Evolutionary conservation across 176 grass and related monocot genomes (phyloP).

Genomic region (Oryza meridionalis): DNA sequence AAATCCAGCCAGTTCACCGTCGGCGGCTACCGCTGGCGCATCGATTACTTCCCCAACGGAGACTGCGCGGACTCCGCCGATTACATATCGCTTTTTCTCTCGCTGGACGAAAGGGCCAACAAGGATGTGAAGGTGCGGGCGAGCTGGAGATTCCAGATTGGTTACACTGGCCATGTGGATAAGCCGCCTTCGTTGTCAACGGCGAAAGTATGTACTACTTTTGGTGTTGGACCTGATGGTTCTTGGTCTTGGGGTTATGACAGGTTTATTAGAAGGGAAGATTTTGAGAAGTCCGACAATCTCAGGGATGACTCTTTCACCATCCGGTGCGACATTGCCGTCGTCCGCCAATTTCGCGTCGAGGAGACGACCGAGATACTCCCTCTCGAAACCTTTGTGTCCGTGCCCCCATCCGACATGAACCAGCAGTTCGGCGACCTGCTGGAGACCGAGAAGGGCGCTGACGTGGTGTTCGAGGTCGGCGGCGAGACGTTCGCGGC

Average conservation of each 20-base stretch:
- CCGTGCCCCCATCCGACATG: no score
- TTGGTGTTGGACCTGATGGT: not conserved
- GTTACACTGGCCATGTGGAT: not conserved
- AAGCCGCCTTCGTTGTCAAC: not conserved
- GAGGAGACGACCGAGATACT: no score
- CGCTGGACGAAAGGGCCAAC: not conserved
- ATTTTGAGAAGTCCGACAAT: not conserved
- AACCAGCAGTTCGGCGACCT: no score
- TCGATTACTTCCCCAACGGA: constrained; percentile 34
- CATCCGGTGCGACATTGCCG: not conserved
- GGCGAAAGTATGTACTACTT: not conserved
- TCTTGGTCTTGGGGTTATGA: not conserved
- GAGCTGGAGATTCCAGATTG: not conserved
- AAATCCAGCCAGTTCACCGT: no score
- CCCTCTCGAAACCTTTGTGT: no score
- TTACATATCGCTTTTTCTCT: constrained; percentile 20
- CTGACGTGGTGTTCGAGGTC: no score
- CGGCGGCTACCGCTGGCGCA: constrained; percentile 5
- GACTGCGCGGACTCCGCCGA: not conserved
- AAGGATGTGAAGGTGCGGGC: not conserved
- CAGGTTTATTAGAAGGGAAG: not conserved
- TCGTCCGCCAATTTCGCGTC: no score
- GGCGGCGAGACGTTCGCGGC: no score
- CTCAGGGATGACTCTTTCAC: not conserved
- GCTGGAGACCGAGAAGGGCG: no score